Base-by-base conservation (phyloP, 768 basidiomycete species). In the Boletus reticuloceps region DNA sequence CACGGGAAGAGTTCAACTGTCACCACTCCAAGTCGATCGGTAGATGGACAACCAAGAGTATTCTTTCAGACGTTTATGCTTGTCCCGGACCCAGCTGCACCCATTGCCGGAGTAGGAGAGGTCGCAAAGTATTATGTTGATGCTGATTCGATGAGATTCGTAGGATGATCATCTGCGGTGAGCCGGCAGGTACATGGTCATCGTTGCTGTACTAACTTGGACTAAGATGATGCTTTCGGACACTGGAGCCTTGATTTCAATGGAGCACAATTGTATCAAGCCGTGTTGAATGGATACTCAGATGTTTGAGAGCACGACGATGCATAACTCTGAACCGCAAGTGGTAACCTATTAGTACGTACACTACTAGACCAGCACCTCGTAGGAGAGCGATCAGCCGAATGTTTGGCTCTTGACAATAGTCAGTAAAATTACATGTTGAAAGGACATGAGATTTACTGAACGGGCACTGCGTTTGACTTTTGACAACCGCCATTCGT, bases 401-500 rank as follows among this genome's bases (percentile, higher is more conserved):
- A 95, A 95, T 22, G 94, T 94, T 82, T 94, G 93, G 76, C 89
- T 91, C 85, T 88, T 72, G 29, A 41, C 1, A 50, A 14, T 37
- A 45, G 58, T 68, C 49, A 70, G 64, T 46, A 27, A 37, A 22
- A 4, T 37, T 27, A 44, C 25, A 45, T 32, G 31, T 10, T n/a
- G 50, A 47, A 44, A 53, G 51, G 16, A 44, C 47, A 41, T 76
- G 72, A 43, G 69, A 61, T 71, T 45, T 47, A 86, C 85, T 47
- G 93, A 94, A 55, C 93, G 84, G 20, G 93, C 91, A 67, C 89
- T 92, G 59, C 91, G 78, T 75, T 94, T 94, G 79, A 94, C 81
- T 69, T 94, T 94, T 14, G 91, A 94, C 69, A 94, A 72, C 49
- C 94, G 82, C 96, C 95, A 98, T 69, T 94, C 91, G 72, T 94